Conservation (phyloP, 1,139 yeast species). For the Nakaseomyces uthaithaninus region DNA sequence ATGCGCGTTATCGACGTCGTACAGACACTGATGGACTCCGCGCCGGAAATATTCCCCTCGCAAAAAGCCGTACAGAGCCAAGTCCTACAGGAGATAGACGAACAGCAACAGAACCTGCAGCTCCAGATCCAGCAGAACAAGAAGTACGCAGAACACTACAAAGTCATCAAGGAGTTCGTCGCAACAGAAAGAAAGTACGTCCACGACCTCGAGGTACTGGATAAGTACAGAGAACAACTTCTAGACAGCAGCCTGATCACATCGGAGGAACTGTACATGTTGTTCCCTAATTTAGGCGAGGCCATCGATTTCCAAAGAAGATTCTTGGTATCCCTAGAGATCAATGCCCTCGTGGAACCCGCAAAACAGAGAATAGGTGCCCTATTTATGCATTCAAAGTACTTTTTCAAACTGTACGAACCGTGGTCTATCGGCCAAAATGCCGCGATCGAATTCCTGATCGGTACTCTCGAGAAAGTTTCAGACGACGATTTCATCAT, state of each 20-base stretch:
- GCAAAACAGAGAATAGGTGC: conserved; percentile 82
- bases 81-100: conserved; percentile 14
- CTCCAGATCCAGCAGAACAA: conserved; percentile 7
- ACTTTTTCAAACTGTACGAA: conserved; percentile 81
- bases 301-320: conserved; percentile 90
- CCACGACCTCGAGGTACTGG: conserved; percentile 72
- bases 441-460: conserved; percentile 75
- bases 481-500: conserved; percentile 39
- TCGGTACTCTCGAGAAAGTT: conserved; percentile 36
- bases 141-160: conserved; percentile 30
- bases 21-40: conserved; percentile 49
- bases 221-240: conserved; percentile 60
- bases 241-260: conserved; percentile 58
- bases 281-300: conserved; percentile 81
- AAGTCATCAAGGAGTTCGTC: conserved; percentile 75
- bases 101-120: conserved; percentile 9
- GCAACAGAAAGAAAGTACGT: conserved; percentile 90
- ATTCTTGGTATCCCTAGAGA: conserved; percentile 79
- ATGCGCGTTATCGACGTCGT: conserved; percentile 66
- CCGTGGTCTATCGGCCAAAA: conserved; percentile 85
- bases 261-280: conserved; percentile 68
- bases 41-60: conserved; percentile 36
- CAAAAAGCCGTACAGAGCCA: conserved; percentile 17
- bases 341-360: conserved; percentile 69
- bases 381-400: conserved; percentile 72